Percentiles rank a stretch among this genome's conserved stretches.
phyloP scores from a whole-genome alignment of 176 grass and related monocot species.

The Cymbopogon citratus region DNA sequence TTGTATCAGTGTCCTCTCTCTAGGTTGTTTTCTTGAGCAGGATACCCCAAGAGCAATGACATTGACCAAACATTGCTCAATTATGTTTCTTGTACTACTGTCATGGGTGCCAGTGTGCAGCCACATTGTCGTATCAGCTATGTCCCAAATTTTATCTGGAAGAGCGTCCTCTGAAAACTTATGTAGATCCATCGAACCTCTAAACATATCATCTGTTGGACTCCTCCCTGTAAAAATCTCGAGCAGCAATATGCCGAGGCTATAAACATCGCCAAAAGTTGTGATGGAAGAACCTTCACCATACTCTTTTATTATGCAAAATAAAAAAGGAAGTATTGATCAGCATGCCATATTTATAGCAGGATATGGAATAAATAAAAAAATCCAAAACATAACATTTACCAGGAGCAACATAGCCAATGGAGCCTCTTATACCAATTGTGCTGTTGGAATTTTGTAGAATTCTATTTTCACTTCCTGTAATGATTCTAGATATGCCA shows the following conservation, averaged over 20 bases:
- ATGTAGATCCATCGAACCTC: background rate
- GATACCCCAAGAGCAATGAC: background rate
- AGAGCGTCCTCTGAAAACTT: background rate
- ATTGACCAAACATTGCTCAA: background rate
- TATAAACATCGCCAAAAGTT: conserved; percentile 9
- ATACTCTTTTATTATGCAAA: conserved; percentile 15
- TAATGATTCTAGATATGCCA: conserved; percentile 40
- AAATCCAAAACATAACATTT: background rate
- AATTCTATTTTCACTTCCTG: background rate
- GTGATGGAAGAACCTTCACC: background rate
- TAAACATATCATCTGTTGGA: background rate
- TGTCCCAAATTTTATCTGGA: background rate
- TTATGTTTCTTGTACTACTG: background rate
- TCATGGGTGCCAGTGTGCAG: background rate
- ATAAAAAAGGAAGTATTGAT: background rate
- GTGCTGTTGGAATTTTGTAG: conserved; percentile 14
- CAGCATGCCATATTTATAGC: too few species aligned
- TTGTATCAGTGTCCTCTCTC: background rate
- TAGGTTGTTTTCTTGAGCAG: background rate
- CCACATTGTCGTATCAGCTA: background rate
- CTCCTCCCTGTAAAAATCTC: conserved; percentile 20
- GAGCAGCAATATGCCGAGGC: conserved; percentile 32
- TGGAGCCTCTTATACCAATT: conserved; percentile 36
- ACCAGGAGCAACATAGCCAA: conserved; percentile 18
- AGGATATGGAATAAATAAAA: too few species aligned